Percentiles rank a stretch among this genome's conserved stretches.
phyloP scores from a whole-genome alignment of 805 yeast genomes.

The Metschnikowia bowlesiae region DNA sequence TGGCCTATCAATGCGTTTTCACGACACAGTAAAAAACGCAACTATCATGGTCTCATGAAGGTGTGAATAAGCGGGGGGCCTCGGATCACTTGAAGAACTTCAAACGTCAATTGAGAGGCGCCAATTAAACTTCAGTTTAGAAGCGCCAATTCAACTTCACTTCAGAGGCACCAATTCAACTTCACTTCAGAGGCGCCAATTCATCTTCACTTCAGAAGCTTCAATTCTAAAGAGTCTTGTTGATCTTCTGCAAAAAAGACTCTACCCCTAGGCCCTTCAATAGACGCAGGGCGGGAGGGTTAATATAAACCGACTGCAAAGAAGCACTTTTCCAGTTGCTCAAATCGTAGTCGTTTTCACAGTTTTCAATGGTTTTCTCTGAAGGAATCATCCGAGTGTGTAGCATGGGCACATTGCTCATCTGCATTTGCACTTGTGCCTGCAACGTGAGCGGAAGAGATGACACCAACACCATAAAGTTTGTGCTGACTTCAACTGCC shows the following conservation, averaged over 20 bases:
- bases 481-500: slow-evolving; percentile 14
- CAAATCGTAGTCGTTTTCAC: slow-evolving; percentile 24
- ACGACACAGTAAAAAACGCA: too few species aligned
- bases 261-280: slow-evolving; percentile 32
- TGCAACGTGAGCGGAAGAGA: slow-evolving; percentile 46
- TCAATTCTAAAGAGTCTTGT: not conserved
- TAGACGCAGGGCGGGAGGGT: slow-evolving; percentile 32
- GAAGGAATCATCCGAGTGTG: slow-evolving; percentile 39
- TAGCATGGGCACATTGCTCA: slow-evolving; percentile 43
- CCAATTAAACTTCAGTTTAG: too few species aligned
- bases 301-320: slow-evolving; percentile 32
- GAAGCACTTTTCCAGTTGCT: slow-evolving; percentile 38
- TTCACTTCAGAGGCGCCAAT: too few species aligned
- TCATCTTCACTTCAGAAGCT: too few species aligned
- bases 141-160: too few species aligned
- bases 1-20: too few species aligned
- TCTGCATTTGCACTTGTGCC: slow-evolving; percentile 43
- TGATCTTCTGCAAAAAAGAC: not conserved
- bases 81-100: too few species aligned
- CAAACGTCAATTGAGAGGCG: too few species aligned
- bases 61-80: too few species aligned
- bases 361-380: slow-evolving; percentile 8
- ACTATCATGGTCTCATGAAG: too few species aligned
- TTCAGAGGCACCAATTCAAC: too few species aligned
- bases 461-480: slow-evolving; percentile 42